Evolutionary conservation across 2,329 filamentous ascomycete genomes (phyloP).

Genomic region (Cercospora brassicicola): DNA sequence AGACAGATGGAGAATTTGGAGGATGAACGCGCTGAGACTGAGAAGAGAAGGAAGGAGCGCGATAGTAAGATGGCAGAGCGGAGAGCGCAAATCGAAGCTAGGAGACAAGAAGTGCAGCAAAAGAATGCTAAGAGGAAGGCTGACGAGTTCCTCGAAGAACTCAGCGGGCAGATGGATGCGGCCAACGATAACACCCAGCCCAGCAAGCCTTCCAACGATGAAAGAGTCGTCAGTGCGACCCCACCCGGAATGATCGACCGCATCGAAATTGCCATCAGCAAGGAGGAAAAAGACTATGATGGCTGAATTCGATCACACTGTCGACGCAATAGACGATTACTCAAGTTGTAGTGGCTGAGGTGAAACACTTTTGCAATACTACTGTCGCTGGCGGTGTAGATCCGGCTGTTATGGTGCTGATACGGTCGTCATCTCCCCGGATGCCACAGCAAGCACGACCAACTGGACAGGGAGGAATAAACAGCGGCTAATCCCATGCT

Average conservation of each 20-base stretch:
- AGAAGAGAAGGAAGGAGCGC: slow-evolving; percentile 61
- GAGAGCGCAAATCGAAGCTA: slow-evolving; percentile 55
- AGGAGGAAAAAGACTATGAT: slow-evolving; percentile 6
- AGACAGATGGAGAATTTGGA: slow-evolving; percentile 75
- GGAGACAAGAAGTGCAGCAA: slow-evolving; percentile 26
- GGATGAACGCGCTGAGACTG: slow-evolving; percentile 67
- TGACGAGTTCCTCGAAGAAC: slow-evolving; percentile 67
- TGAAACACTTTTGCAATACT: neutral
- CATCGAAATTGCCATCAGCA: slow-evolving; percentile 23
- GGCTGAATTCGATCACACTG: neutral
- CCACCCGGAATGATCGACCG: slow-evolving; percentile 8
- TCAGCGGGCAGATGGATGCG: slow-evolving; percentile 43
- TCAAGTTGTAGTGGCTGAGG: neutral
- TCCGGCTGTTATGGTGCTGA: neutral
- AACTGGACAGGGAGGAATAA: neutral
- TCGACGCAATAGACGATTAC: neutral
- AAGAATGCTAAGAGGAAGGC: slow-evolving; percentile 60
- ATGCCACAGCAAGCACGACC: neutral
- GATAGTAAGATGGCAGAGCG: slow-evolving; percentile 53
- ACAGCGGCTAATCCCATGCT: neutral
- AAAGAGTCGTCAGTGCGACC: neutral
- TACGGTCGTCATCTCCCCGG: neutral
- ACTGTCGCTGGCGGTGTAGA: neutral
- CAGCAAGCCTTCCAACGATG: neutral
- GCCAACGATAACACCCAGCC: neutral